A percentile compares a stretch with the other conserved stretches of the same genome.
Conservation (phyloP, 148 eudicot genomes). For the Heliamphora exappendiculata region DNA sequence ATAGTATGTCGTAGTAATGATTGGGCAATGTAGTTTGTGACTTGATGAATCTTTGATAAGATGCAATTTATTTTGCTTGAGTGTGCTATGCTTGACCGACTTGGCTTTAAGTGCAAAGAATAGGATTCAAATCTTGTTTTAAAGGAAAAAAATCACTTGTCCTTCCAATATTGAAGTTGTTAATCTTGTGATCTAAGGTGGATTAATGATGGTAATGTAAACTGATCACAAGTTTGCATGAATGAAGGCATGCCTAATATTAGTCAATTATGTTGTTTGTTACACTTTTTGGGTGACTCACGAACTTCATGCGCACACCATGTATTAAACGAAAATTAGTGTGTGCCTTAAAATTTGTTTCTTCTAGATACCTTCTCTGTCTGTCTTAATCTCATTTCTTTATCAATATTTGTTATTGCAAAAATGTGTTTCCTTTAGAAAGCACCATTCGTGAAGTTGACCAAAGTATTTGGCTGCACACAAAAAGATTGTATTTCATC, state of each 20-base stretch:
- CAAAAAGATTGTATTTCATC: neutral
- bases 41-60: neutral
- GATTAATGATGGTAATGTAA: neutral
- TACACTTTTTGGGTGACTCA: neutral
- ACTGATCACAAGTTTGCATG: no score
- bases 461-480: neutral
- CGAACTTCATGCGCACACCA: no score
- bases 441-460: neutral
- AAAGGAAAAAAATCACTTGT: neutral
- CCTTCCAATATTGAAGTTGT: neutral
- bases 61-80: neutral
- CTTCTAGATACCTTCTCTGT: neutral
- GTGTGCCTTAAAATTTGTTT: neutral
- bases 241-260: neutral
- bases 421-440: neutral
- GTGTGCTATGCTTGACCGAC: neutral
- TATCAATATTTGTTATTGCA: neutral
- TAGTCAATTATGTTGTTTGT: neutral
- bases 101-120: neutral
- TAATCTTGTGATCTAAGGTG: neutral
- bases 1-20: neutral
- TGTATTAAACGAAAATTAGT: neutral
- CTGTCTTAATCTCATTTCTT: neutral
- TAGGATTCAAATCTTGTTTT: neutral
- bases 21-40: neutral